These are phyloP conservation scores for Kandelia obovata DNA, from an alignment of 345 rosid species.

Conservation along the genomic window DNA sequence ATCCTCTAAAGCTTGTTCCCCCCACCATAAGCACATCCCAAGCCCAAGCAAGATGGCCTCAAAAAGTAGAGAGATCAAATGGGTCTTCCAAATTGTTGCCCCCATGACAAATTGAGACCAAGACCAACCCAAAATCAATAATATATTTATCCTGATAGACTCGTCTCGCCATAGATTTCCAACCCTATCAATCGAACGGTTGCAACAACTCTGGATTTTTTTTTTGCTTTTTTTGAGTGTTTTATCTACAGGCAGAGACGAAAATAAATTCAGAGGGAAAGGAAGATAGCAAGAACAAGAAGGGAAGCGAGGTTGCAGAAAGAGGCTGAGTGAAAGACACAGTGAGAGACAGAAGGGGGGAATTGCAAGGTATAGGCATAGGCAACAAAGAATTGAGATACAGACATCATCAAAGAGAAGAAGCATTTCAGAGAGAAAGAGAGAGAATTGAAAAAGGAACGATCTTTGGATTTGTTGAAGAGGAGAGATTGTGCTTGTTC, in stretches of 20 bases:
- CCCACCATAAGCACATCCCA: too few species aligned
- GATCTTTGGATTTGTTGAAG: conserved; percentile 6
- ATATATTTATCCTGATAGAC: too few species aligned
- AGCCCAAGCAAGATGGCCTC: too few species aligned
- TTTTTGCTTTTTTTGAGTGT: too few species aligned
- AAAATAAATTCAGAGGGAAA: neutral
- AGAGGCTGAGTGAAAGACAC: neutral
- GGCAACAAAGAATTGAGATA: neutral
- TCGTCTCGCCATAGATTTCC: neutral
- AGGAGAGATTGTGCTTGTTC: neutral
- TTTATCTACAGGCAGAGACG: neutral
- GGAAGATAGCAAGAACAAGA: neutral
- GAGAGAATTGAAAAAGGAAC: neutral
- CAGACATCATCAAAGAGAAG: neutral
- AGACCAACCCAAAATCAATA: too few species aligned
- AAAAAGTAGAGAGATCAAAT: too few species aligned
- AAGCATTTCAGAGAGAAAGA: neutral
- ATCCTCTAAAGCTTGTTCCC: too few species aligned
- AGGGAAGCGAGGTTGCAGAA: neutral
- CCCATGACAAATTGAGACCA: too few species aligned
- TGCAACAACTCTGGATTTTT: neutral
- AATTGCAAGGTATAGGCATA: neutral
- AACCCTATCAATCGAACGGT: neutral
- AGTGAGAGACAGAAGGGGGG: neutral
- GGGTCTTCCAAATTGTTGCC: too few species aligned